Percentiles rank a stretch among this genome's conserved stretches.
Conservation (phyloP, 768 basidiomycete species). For the Mycena albidolilacea region DNA sequence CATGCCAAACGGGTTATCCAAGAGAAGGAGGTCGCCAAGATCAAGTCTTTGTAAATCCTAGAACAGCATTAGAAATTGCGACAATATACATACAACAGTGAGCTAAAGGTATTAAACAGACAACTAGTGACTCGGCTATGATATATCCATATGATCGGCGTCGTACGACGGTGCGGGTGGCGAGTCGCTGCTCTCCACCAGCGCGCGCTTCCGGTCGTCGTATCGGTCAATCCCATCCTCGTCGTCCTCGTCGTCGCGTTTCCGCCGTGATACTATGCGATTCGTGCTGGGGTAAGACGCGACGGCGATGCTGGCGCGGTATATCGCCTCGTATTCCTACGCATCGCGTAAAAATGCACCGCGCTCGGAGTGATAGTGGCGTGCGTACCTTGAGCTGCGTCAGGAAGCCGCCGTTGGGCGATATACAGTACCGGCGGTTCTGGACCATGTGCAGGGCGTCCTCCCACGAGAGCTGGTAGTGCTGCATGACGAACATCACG, state of each 20-base stretch:
- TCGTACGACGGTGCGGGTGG: conserved; percentile 45
- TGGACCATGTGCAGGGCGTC: conserved; percentile 91
- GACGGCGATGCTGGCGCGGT: conserved; percentile 82
- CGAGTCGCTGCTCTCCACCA: conserved; percentile 52
- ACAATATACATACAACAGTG: conserved; percentile 37
- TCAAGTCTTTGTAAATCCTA: conserved; percentile 77
- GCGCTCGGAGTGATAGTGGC: background rate
- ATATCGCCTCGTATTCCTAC: conserved; percentile 95
- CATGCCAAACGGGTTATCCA: conserved; percentile 85
- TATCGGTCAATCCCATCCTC: conserved; percentile 64
- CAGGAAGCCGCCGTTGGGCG: conserved; percentile 92
- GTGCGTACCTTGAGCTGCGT: conserved; percentile 87
- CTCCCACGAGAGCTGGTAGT: conserved; percentile 86
- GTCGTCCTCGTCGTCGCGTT: conserved; percentile 83
- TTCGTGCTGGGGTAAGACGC: conserved; percentile 68
- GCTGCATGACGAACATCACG: conserved; percentile 95
- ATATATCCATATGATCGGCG: conserved; percentile 68
- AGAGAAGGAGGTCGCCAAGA: conserved; percentile 87
- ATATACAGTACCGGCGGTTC: conserved; percentile 93
- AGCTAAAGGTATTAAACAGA: conserved; percentile 42
- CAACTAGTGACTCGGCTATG: conserved; percentile 36
- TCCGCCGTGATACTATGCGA: conserved; percentile 68
- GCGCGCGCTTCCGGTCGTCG: conserved; percentile 64
- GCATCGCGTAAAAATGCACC: background rate
- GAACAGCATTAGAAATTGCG: conserved; percentile 21